A percentile compares a stretch with the other conserved stretches of the same genome.
phyloP scores from a whole-genome alignment of 345 rosid genomes.

The Acer saccharum region DNA sequence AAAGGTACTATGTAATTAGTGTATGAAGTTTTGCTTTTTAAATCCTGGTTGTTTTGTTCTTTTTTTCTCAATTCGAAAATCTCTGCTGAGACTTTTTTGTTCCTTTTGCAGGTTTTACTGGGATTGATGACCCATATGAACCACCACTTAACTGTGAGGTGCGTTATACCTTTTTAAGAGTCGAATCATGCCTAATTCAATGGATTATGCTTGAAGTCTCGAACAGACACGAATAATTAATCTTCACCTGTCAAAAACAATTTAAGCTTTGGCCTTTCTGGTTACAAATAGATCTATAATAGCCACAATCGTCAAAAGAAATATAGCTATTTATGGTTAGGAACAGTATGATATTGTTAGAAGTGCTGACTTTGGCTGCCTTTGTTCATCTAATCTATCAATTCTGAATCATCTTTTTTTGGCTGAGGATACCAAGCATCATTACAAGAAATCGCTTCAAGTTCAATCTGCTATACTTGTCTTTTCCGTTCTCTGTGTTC shows the following conservation, averaged over 20 bases:
- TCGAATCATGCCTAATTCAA: background rate
- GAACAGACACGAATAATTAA: background rate
- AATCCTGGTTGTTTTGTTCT: background rate
- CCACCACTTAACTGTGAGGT: slow-evolving; percentile 70
- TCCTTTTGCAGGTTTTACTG: slow-evolving; percentile 63
- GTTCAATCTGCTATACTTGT: background rate
- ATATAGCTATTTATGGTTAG: background rate
- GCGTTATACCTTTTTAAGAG: slow-evolving; percentile 7
- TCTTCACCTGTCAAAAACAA: background rate
- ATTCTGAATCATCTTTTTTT: background rate
- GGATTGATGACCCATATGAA: slow-evolving; percentile 82
- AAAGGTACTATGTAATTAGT: slow-evolving; percentile 47
- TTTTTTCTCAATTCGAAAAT: slow-evolving; percentile 10
- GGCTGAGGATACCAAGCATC: background rate
- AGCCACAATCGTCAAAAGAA: background rate
- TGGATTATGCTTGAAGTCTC: background rate
- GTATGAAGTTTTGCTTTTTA: slow-evolving; percentile 5
- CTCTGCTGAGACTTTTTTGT: slow-evolving; percentile 4
- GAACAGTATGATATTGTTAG: background rate
- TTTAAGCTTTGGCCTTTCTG: background rate
- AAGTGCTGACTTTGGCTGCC: background rate
- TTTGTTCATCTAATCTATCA: background rate
- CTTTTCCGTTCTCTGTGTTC: background rate
- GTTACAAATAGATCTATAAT: background rate
- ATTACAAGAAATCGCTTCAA: background rate